Evolutionary conservation across 2,329 filamentous ascomycete species (phyloP).

Genomic region (Nothomitra cinnamomea): DNA sequence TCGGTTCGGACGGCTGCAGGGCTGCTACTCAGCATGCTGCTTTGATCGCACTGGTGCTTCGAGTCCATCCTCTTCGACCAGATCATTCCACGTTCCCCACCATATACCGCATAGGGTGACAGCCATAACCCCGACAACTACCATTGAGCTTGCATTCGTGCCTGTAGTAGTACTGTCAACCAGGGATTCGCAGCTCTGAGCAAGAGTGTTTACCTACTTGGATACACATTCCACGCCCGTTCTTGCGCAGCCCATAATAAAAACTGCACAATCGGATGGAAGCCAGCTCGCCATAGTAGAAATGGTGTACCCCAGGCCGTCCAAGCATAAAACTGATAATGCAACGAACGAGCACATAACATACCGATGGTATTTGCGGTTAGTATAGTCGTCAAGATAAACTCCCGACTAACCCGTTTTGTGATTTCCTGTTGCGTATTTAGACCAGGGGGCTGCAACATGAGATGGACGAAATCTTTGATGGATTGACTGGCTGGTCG

Average conservation of each 20-base stretch:
- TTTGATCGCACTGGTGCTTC: neutral
- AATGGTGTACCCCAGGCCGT: conserved; percentile 80
- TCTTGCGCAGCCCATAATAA: conserved; percentile 64
- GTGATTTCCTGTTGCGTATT: conserved; percentile 40
- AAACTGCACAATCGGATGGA: conserved; percentile 50
- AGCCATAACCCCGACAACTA: conserved; percentile 55
- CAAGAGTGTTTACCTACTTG: conserved; percentile 32
- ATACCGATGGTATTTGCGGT: conserved; percentile 63
- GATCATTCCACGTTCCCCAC: conserved; percentile 32
- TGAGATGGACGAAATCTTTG: conserved; percentile 33
- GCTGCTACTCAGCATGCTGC: neutral
- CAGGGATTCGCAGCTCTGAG: neutral
- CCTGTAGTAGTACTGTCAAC: neutral
- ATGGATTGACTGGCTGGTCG: conserved; percentile 45
- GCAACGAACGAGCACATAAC: conserved; percentile 71
- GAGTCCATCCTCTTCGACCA: neutral
- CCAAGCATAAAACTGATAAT: conserved; percentile 93
- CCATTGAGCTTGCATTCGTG: conserved; percentile 42
- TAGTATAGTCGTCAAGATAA: conserved; percentile 60
- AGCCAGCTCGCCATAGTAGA: conserved; percentile 62
- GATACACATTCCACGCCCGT: conserved; percentile 87
- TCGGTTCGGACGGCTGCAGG: neutral
- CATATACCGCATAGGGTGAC: conserved; percentile 47
- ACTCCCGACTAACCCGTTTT: conserved; percentile 46
- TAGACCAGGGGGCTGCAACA: conserved; percentile 26